phyloP scores from a whole-genome alignment of 192 early-diverging fungal genomes.

The Hyaloraphidium curvatum region DNA sequence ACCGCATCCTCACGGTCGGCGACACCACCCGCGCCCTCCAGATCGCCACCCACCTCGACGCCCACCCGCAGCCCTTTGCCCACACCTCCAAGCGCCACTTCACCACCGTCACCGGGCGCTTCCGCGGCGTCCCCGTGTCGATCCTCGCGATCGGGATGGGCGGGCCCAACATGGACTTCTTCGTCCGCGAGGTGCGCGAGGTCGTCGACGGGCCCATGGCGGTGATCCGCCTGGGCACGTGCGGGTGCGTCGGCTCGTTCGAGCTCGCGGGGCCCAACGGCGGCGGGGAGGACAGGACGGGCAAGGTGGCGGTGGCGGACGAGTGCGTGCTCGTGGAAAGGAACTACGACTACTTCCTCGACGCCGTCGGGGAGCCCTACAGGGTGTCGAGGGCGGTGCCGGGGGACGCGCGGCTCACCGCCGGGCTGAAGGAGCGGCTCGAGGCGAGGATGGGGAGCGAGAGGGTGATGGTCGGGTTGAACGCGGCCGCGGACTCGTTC shows the following conservation, averaged over 20 bases:
- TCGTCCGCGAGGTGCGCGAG: slow-evolving; percentile 68
- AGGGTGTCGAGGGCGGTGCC: slow-evolving; percentile 32
- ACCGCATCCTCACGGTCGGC: slow-evolving; percentile 75
- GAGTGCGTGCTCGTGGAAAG: slow-evolving; percentile 39
- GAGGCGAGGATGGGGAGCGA: slow-evolving; percentile 13
- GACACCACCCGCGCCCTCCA: slow-evolving; percentile 50
- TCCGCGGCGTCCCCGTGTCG: slow-evolving; percentile 47
- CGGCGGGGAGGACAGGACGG: neutral
- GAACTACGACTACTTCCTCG: slow-evolving; percentile 57
- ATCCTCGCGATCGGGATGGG: slow-evolving; percentile 82
- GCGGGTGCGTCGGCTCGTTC: slow-evolving; percentile 46
- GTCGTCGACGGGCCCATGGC: slow-evolving; percentile 52
- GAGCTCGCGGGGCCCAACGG: slow-evolving; percentile 19
- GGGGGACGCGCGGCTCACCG: slow-evolving; percentile 36
- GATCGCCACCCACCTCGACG: slow-evolving; percentile 43
- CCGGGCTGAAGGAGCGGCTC: slow-evolving; percentile 14
- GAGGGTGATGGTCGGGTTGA: slow-evolving; percentile 34
- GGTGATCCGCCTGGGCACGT: slow-evolving; percentile 73
- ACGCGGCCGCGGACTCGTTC: slow-evolving; percentile 66
- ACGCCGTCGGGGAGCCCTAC: slow-evolving; percentile 8
- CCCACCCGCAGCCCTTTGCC: slow-evolving; percentile 19
- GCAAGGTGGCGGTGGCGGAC: slow-evolving; percentile 49
- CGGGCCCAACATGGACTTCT: slow-evolving; percentile 73
- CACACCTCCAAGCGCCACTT: slow-evolving; percentile 12
- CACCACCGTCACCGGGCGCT: slow-evolving; percentile 13